Evolutionary conservation across 2,329 filamentous ascomycete genomes (phyloP).

Genomic region (Cladobotryum mycophilum): DNA sequence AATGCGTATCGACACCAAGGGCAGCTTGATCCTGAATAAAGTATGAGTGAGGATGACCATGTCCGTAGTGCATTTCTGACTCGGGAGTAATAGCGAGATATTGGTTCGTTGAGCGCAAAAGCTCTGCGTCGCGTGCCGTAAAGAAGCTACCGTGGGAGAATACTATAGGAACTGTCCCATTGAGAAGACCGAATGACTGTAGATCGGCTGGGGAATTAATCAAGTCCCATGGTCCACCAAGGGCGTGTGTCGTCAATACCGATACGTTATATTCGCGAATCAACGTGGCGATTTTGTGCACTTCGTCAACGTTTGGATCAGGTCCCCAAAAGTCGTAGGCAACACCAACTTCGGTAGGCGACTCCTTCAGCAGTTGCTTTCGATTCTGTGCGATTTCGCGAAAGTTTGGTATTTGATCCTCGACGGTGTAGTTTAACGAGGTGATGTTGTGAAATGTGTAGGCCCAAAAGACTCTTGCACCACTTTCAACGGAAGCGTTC

Average conservation of each 20-base stretch:
- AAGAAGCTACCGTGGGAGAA: conserved; percentile 47
- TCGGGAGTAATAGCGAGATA: conserved; percentile 53
- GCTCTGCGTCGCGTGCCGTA: conserved; percentile 29
- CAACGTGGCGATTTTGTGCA: conserved; percentile 26
- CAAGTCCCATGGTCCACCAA: conserved; percentile 32
- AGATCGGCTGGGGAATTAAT: conserved; percentile 35
- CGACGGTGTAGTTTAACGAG: conserved; percentile 22
- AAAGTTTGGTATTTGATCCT: conserved; percentile 35
- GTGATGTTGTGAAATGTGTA: conserved; percentile 21
- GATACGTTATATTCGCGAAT: conserved; percentile 34
- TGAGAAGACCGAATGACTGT: conserved; percentile 1
- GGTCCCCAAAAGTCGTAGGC: conserved; percentile 35
- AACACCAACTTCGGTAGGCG: conserved; percentile 32
- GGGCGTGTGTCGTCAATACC: conserved; percentile 40
- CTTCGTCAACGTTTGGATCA: conserved; percentile 19
- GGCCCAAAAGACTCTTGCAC: conserved; percentile 42
- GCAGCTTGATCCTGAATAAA: conserved; percentile 44
- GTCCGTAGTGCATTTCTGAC: conserved; percentile 54
- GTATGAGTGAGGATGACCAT: conserved; percentile 38
- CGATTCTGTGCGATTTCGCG: conserved; percentile 27
- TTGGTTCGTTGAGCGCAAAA: conserved; percentile 44
- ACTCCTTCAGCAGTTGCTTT: conserved; percentile 16
- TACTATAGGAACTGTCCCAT: conserved; percentile 27
- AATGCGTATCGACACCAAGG: conserved; percentile 49
- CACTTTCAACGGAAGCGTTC: conserved; percentile 41